Evolutionary conservation across 2,329 filamentous ascomycete species (phyloP).

Genomic region (Neoarthrinium moseri): DNA sequence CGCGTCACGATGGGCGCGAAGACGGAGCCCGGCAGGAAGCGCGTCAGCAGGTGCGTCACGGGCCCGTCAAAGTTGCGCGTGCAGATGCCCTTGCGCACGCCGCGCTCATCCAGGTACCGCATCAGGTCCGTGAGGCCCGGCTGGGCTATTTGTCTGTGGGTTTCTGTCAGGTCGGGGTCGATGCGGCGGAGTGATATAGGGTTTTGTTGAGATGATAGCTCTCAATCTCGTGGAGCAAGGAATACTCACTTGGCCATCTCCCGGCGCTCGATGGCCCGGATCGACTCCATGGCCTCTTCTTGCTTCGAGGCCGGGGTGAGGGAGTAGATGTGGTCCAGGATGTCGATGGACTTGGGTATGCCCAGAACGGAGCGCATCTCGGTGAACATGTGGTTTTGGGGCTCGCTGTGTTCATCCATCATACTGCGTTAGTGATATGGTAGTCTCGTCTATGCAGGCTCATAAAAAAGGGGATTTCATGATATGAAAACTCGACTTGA

Average conservation of each 20-base stretch:
- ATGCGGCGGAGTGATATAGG: too few species aligned
- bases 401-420: constrained; percentile 69
- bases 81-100: constrained; percentile 79
- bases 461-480: too few species aligned
- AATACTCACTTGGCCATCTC: constrained; percentile 63
- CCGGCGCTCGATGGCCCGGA: constrained; percentile 75
- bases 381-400: constrained; percentile 93
- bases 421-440: too few species aligned
- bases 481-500: neutral
- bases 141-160: constrained; percentile 66
- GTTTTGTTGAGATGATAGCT: neutral
- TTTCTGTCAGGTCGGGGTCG: too few species aligned
- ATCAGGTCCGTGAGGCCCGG: constrained; percentile 77
- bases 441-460: too few species aligned
- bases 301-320: constrained; percentile 62
- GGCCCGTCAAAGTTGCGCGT: constrained; percentile 90
- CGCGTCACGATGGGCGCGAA: constrained; percentile 83
- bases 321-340: constrained; percentile 81
- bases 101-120: constrained; percentile 70
- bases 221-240: neutral
- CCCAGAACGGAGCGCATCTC: constrained; percentile 77
- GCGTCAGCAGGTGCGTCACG: constrained; percentile 71
- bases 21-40: constrained; percentile 65
- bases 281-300: constrained; percentile 65
- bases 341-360: constrained; percentile 74